Evolutionary conservation across 805 yeast species (phyloP), one percentile per base, ranked within the genome.

Genomic region (Starmerella khaoyaiensis): DNA sequence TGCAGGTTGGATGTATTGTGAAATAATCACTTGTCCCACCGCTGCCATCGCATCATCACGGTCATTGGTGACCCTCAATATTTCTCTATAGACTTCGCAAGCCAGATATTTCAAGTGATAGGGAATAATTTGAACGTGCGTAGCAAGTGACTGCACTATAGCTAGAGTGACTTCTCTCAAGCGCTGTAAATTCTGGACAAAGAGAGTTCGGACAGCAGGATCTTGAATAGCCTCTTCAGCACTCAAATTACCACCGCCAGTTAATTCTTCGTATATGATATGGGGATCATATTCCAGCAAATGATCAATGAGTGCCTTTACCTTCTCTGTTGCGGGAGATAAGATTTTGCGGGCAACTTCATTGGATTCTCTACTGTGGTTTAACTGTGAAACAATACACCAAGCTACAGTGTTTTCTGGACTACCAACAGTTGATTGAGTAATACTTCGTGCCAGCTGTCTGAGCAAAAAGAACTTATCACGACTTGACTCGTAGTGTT

Each of bases 261-360:
- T 39, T 11, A 48, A 28, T 14, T 47, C 34, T 17, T 58, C 45
- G 28, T 51, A 54, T 17, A 55, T 56, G 12, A 60, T 58, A 2
- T 70, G 54, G 2, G 97, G 97, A 54, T 84, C 81, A 38, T 86
- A 73, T 52, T 86, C 95, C 46, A 83, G 72, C 38, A 76, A 74
- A 9, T 76, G 54, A 5, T 59, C 60, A 7, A 57, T 52, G 21
- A 59, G 57, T 16, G 53, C 47, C 12, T 57, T 40, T 9, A 70
- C 48, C 12, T 38, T 42, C n/a, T 31, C 27, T 2, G 46, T 24
- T 16, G 67, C 46, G 1, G 65, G 57, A 0, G 60, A 55, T 22
- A 72, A 54, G 5, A 71, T 46, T 5, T 37, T 46, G 20, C 42
- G 53, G 45, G 59, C 56, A 3, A 43, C 41, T 23, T 53, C 49